Evolutionary conservation across 148 eudicot species (phyloP).

Genomic region (Chenopodium quinoa): DNA sequence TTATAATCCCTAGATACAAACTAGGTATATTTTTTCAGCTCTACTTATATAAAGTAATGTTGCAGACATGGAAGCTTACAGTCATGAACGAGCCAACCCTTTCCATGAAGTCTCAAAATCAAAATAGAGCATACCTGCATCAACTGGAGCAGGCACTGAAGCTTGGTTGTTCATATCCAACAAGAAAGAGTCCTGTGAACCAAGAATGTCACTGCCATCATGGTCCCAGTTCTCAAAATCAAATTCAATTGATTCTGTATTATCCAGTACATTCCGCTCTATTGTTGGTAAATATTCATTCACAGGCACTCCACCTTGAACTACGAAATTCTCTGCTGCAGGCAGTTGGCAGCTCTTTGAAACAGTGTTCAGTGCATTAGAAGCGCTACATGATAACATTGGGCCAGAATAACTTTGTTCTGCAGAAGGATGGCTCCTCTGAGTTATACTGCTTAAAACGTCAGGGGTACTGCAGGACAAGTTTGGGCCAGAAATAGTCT

Average conservation of each 20-base stretch:
- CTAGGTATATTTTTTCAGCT: slow-evolving; percentile 17
- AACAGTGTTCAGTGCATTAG: slow-evolving; percentile 11
- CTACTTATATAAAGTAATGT: not conserved
- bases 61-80: not conserved
- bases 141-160: slow-evolving; percentile 36
- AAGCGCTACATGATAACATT: slow-evolving; percentile 1
- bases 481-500: slow-evolving; percentile 18
- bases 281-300: slow-evolving; percentile 11
- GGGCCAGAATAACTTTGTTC: slow-evolving; percentile 17
- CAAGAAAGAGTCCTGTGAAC: slow-evolving; percentile 19
- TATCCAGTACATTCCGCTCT: slow-evolving; percentile 27
- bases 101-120: slow-evolving; percentile 44
- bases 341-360: slow-evolving; percentile 27
- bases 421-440: slow-evolving; percentile 9
- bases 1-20: slow-evolving; percentile 18
- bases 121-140: slow-evolving; percentile 41
- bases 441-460: not conserved
- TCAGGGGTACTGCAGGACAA: slow-evolving; percentile 4
- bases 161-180: slow-evolving; percentile 28
- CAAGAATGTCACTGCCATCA: slow-evolving; percentile 23
- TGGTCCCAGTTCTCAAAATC: slow-evolving; percentile 35
- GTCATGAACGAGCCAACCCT: slow-evolving; percentile 29
- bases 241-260: slow-evolving; percentile 25
- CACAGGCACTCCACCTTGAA: slow-evolving; percentile 20
- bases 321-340: slow-evolving; percentile 23